Evolutionary conservation across 306 rosid genomes (phyloP).

Genomic region (Spatholobus suberectus): DNA sequence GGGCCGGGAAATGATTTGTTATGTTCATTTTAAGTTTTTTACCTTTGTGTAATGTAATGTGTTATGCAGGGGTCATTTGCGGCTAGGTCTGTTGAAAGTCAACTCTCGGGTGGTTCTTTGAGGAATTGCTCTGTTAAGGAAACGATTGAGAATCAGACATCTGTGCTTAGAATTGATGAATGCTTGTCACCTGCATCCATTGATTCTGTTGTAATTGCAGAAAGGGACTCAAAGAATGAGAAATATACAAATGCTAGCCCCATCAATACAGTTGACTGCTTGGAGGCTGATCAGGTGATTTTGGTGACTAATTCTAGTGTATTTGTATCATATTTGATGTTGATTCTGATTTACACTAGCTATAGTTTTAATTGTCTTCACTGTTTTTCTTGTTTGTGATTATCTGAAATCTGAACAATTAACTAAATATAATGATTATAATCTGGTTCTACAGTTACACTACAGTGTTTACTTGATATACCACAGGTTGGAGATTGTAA

Average conservation of each 20-base stretch:
- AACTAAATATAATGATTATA: neutral
- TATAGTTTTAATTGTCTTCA: neutral
- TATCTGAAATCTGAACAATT: conserved; percentile 16
- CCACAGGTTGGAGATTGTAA: neutral
- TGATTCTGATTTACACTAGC: neutral
- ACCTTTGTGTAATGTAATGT: conserved; percentile 2
- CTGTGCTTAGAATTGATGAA: conserved; percentile 74
- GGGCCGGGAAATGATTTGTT: neutral
- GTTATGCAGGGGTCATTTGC: conserved; percentile 69
- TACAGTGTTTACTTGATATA: conserved; percentile 4
- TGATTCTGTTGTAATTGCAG: conserved; percentile 88
- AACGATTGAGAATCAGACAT: conserved; percentile 64
- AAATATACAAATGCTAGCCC: conserved; percentile 66
- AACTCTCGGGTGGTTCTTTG: conserved; percentile 72
- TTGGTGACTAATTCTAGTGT: neutral
- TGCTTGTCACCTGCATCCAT: conserved; percentile 86
- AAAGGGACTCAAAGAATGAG: conserved; percentile 77
- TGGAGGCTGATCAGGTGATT: conserved; percentile 85
- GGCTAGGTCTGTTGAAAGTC: conserved; percentile 80
- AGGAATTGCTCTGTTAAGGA: conserved; percentile 66
- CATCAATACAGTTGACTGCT: conserved; percentile 68
- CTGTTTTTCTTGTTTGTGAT: neutral
- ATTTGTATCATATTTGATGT: neutral
- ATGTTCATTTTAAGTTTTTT: neutral
- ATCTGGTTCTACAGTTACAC: neutral